Evolutionary conservation across 345 rosid species (phyloP).

Genomic region (Orychophragmus violaceus): DNA sequence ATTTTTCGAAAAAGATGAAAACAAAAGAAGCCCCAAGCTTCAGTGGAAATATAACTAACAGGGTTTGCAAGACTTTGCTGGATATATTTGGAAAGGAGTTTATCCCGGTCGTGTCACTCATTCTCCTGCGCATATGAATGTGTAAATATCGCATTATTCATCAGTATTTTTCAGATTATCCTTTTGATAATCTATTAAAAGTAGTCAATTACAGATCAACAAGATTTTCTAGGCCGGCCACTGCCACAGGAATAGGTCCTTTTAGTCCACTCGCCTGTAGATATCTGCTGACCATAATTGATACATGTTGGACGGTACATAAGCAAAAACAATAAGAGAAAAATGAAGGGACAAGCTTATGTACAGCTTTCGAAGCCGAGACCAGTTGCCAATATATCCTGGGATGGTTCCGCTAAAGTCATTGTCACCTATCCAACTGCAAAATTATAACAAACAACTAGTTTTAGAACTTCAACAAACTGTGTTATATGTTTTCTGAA

Average conservation of each 20-base stretch:
- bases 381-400: conserved; percentile 53
- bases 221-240: conserved; percentile 27
- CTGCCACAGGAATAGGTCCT: conserved; percentile 43
- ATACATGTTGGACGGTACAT: not conserved
- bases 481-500: not conserved
- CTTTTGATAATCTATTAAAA: not conserved
- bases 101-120: conserved; percentile 34
- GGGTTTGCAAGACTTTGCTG: conserved; percentile 17
- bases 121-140: conserved; percentile 31
- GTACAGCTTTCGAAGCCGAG: conserved; percentile 45
- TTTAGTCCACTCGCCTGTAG: conserved; percentile 43
- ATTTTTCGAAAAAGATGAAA: not conserved
- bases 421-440: conserved; percentile 73
- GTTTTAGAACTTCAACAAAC: not conserved
- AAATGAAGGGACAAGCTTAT: conserved; percentile 12
- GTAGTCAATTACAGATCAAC: conserved; percentile 25
- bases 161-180: not conserved
- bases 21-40: not conserved
- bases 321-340: not conserved
- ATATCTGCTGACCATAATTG: conserved; percentile 19
- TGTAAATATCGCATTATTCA: not conserved
- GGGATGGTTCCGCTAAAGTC: conserved; percentile 61
- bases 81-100: conserved; percentile 34
- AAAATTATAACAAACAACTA: not conserved
- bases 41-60: not conserved